phyloP scores from a whole-genome alignment of 2,329 filamentous ascomycete genomes.

The Fusarium equiseti region DNA sequence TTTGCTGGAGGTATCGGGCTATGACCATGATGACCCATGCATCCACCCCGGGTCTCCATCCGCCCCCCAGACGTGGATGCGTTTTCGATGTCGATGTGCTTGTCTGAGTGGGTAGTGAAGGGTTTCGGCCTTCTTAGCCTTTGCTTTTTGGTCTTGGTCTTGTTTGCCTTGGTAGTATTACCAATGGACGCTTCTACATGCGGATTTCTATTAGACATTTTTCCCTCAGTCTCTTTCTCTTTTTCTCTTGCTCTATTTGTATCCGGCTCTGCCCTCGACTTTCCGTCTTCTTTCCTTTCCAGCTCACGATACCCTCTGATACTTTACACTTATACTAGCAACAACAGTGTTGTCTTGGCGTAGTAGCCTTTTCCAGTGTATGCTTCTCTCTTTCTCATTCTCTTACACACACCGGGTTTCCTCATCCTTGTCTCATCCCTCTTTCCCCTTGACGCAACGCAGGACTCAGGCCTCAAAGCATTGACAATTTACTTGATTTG shows the following conservation, averaged over 20 bases:
- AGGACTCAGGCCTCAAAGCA: slow-evolving; percentile 33
- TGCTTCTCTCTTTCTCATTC: slow-evolving; percentile 23
- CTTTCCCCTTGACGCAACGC: slow-evolving; percentile 30
- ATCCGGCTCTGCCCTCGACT: slow-evolving; percentile 17
- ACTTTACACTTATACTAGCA: slow-evolving; percentile 5
- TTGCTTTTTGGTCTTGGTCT: slow-evolving; percentile 2
- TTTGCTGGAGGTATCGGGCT: background rate
- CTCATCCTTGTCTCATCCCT: slow-evolving; percentile 38
- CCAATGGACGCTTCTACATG: slow-evolving; percentile 18
- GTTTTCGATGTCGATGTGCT: slow-evolving; percentile 34
- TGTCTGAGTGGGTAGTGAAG: slow-evolving; percentile 34
- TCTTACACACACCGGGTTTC: slow-evolving; percentile 29
- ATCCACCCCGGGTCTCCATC: slow-evolving; percentile 45
- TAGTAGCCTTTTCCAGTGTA: slow-evolving; percentile 17
- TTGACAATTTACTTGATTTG: slow-evolving; percentile 26
- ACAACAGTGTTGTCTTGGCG: slow-evolving; percentile 19
- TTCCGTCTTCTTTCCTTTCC: background rate
- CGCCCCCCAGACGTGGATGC: slow-evolving; percentile 43
- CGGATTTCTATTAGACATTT: slow-evolving; percentile 29
- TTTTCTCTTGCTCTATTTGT: slow-evolving; percentile 23
- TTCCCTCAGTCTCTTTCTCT: background rate
- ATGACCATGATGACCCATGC: slow-evolving; percentile 7
- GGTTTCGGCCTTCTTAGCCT: slow-evolving; percentile 16
- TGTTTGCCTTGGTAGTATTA: slow-evolving; percentile 11
- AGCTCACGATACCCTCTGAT: slow-evolving; percentile 32